Evolutionary conservation across 768 basidiomycete genomes (phyloP).

Genomic region (Cystoderma amianthinum): DNA sequence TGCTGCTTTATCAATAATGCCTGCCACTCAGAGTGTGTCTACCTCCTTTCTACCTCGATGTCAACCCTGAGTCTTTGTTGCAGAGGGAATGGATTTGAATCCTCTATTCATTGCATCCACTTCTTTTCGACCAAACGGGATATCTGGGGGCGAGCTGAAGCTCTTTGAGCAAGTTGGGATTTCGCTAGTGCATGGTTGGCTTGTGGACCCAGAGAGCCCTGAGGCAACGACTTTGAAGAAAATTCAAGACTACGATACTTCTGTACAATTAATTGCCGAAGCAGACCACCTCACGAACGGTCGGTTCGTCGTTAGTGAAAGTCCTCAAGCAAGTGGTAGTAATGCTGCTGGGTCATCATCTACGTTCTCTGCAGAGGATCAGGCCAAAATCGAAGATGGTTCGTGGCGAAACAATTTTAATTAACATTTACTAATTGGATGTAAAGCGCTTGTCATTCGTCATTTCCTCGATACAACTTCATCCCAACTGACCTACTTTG

Average conservation of each 20-base stretch:
- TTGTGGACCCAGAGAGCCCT: slow-evolving; percentile 59
- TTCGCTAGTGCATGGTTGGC: slow-evolving; percentile 85
- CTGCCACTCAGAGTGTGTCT: slow-evolving; percentile 65
- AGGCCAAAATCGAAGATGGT: slow-evolving; percentile 68
- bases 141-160: slow-evolving; percentile 66
- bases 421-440: not conserved
- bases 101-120: slow-evolving; percentile 69
- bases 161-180: slow-evolving; percentile 83
- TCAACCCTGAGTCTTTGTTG: not conserved
- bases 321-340: slow-evolving; percentile 7
- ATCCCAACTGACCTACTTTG: slow-evolving; percentile 86
- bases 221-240: slow-evolving; percentile 50
- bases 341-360: slow-evolving; percentile 13
- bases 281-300: slow-evolving; percentile 72
- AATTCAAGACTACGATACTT: slow-evolving; percentile 65
- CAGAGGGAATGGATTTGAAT: slow-evolving; percentile 88
- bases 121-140: slow-evolving; percentile 59
- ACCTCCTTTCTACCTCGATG: not conserved
- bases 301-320: slow-evolving; percentile 41
- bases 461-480: slow-evolving; percentile 63
- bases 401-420: too few species aligned
- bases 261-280: slow-evolving; percentile 68
- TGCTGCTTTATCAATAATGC: slow-evolving; percentile 70
- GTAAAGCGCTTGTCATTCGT: slow-evolving; percentile 57
- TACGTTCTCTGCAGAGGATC: slow-evolving; percentile 45